Conservation (phyloP, 2,329 filamentous ascomycete genomes). For the Knufia petricola region DNA sequence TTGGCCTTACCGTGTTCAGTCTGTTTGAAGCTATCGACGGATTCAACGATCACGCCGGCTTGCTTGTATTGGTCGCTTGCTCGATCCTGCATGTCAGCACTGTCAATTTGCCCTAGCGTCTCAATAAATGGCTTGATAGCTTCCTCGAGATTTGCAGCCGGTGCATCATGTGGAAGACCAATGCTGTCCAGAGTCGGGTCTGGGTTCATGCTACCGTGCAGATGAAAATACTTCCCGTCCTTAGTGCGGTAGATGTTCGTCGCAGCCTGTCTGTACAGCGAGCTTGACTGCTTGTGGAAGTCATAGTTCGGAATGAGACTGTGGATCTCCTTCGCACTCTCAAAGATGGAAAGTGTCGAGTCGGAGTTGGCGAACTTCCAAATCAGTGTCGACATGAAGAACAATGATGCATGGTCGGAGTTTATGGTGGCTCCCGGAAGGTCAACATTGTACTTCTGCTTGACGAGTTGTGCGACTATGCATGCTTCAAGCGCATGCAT, state of each 20-base stretch:
- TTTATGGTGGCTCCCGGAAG: slow-evolving; percentile 38
- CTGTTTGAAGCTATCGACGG: slow-evolving; percentile 30
- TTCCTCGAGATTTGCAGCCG: slow-evolving; percentile 25
- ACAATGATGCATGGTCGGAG: slow-evolving; percentile 38
- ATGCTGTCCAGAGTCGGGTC: slow-evolving; percentile 33
- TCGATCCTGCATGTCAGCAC: slow-evolving; percentile 28
- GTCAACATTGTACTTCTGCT: slow-evolving; percentile 36
- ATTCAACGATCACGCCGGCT: slow-evolving; percentile 33
- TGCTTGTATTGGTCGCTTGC: slow-evolving; percentile 32
- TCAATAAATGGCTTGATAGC: slow-evolving; percentile 28
- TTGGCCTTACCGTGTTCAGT: slow-evolving; percentile 37
- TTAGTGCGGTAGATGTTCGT: slow-evolving; percentile 41
- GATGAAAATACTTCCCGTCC: slow-evolving; percentile 39
- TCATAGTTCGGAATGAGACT: slow-evolving; percentile 46
- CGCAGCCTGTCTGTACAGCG: slow-evolving; percentile 9
- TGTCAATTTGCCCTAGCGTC: slow-evolving; percentile 28
- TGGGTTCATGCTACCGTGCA: slow-evolving; percentile 41
- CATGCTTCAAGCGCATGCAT: slow-evolving; percentile 42
- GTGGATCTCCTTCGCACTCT: slow-evolving; percentile 12
- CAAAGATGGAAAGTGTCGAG: slow-evolving; percentile 16
- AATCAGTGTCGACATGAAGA: slow-evolving; percentile 34
- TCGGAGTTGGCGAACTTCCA: slow-evolving; percentile 28
- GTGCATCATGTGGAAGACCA: slow-evolving; percentile 27
- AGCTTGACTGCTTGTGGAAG: slow-evolving; percentile 50
- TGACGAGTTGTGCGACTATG: slow-evolving; percentile 36